Base-by-base conservation (phyloP, 2,329 filamentous ascomycete species). In the Monosporascus sp. region DNA sequence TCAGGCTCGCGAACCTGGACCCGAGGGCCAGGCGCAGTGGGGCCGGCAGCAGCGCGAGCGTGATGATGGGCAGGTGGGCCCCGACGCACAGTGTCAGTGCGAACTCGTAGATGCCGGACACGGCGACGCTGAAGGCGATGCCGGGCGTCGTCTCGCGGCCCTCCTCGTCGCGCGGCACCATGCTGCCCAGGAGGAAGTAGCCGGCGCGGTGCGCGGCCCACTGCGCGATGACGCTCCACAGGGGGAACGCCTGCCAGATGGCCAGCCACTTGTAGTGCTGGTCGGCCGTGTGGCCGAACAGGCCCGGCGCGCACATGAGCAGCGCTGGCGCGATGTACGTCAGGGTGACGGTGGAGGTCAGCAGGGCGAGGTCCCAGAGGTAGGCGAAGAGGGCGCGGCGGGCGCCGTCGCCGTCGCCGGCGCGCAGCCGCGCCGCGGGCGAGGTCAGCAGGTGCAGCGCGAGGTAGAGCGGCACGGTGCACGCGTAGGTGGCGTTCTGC, bases 181-280 rank as follows among this genome's bases (percentile, higher is more conserved):
- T 58, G 38, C 58, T 60, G 50, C 63, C 65, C 44, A 66, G 52
- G 5, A 57, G 26, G 52, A 55, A 63, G 58, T 60, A 59, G 55
- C 59, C 62, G 0, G 52, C 54, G 43, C 55, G 58, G 46, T 63
- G 60, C 37, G 65, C 59, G 49, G 63, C 48, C 3, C 52, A 56
- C 31, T 65, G 58, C 16, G 51, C 57, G 45, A 60, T 35, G 17
- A 63, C 49, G 14, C 54, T 63, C 50, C 52, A 56, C 43, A 56
- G 31, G 7, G 63, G 63, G 50, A 67, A 66, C 3, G 56, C 55
- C 55, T 68, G 64, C 66, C 65, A 68, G 38, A 62, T 27, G 14
- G 66, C 65, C 48, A 66, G 56, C 59, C 58, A 63, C 37, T 51
- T 59, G 52, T 67, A 69, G 53, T 69, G 66, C 14, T 58, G 58